Base-by-base conservation (phyloP, 805 yeast genomes). In the Huiozyma naganishii region DNA sequence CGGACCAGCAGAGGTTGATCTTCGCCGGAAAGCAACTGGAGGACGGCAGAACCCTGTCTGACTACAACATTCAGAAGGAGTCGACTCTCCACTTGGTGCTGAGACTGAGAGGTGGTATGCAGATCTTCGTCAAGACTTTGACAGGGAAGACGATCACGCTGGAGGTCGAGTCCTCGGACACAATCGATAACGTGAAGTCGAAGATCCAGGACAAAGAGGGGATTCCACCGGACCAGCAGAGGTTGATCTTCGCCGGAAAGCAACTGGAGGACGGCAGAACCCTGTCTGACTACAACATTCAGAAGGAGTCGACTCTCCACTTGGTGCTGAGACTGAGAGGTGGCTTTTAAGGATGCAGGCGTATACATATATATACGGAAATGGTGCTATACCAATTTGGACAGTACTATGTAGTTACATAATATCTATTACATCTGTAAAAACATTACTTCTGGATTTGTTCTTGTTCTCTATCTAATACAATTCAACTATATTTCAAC, bases 131-230 rank as follows among this genome's bases (percentile, higher is more conserved):
- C 49, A 62, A 61, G 51, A 62, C 66, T 35, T 54, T 62, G 40
- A 62, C 66, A 28, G 66, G 68, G 41, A 51, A 50, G 45, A 46
- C 96, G 66, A 88, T 89, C 73, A 86, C 95, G 53, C 74, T 84
- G 49, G 95, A 87, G 72, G 95, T 86, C 51, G 95, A 86, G 71
- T 85, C 95, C 43, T 84, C 94, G 40, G 95, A 87, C 73, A 85
- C 95, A 48, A 85, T 87, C 61, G 95, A 86, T 72, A 85, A 85
- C 56, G 95, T 87, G 64, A 87, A 85, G 71, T 73, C 88, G 49
- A 77, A 76, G 64, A 77, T 77, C 46, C 83, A 77, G 64, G 83
- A 77, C 59, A 77, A 77, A 60, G 81, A 77, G 61, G 83, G 83
- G 53, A 77, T 77, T 53, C 83, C 83, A 51, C 82, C 83, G 45